Evolutionary conservation across 805 yeast genomes (phyloP), one percentile per base, ranked within the genome.

Genomic region (Priceomyces medius): DNA sequence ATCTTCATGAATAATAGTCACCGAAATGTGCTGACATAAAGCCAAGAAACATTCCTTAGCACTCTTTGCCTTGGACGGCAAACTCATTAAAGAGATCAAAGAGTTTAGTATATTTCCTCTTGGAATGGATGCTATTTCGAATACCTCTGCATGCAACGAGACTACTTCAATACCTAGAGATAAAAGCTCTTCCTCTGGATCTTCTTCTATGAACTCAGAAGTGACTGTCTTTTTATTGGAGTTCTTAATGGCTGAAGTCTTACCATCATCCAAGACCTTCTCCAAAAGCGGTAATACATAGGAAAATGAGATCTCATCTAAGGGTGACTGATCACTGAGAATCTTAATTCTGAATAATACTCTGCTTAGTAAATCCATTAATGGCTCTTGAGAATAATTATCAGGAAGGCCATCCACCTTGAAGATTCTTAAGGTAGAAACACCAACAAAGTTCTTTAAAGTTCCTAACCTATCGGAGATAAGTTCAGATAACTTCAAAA

Each of bases 111-210:
- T 77, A 4, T 77, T 74, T 3, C 71, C 64, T 56, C 97, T 78
- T 14, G 96, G 95, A 42, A 87, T 79, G 1, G 77, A 60, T 0
- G 73, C 71, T 54, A 83, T 82, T 49, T 76, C 80, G 56, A 93
- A 84, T 10, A 72, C 74, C 48, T 81, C 89, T 17, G 83, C 75
- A 53, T 85, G 90, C 2, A 76, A 74, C 31, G 81, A 71, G 41
- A 91, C 69, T 31, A 89, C 80, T 54, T 87, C 95, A 51, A 90
- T 62, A 0, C 91, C 85, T 43, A 91, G 66, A 37, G 85, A 61
- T 37, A 89, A 67, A 52, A 87, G 91, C 58, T 89, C 97, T 60
- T 90, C 97, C 56, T 85, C 89, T n/a, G 81, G 81, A 50, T 82
- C 88, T 58, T 87, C 96, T 41, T 88, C 91, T 21, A 76, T 76